Evolutionary conservation across 306 rosid genomes (phyloP), one percentile per base, ranked within the genome.

Genomic region (Biancaea sappan): DNA sequence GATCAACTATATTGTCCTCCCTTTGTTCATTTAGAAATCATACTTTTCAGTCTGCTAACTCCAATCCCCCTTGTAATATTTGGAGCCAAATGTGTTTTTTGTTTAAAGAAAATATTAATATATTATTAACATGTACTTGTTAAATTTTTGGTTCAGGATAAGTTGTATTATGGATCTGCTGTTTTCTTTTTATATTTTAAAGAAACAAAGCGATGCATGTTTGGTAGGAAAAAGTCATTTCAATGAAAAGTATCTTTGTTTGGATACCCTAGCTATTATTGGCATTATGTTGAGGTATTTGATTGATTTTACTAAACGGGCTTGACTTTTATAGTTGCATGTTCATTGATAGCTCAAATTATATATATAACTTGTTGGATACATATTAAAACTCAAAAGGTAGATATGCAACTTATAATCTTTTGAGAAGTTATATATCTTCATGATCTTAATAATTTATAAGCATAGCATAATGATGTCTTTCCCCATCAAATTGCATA

Each of bases 401-500:
- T 66, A 24, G 8, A 41, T 25, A 5, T 15, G 53, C 53, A 25
- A 12, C 40, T 65, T 13, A 41, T 65, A 22, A 41, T 66, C n/a
- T 15, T 25, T 15, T 41, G 19, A 34, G 34, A 8, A 38, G 21
- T 22, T 64, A 21, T 38, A 64, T 22, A 11, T 62, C 47, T 24
- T 62, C 43, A 3, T 61, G 4, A 35, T 37, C 28, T 35, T 37
- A 11, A 10, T 57, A 58, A 66, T 60, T 57, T 64, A 50, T 56
- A 62, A 61, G 31, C 57, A 7, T 28, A 38, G 21, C 44, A 78
- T 73, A 71, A 70, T 81, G 66, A 83, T 43, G 15, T 73, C 37
- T 79, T 67, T 22, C 26, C 34, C 56, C 73, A 52, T 81, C 63
- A 19, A 73, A 37, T 77, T 85, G 80, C 70, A 29, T 56, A 56